Conservation (phyloP, 192 early-diverging fungal species). For the Pecoramyces ruminantium region DNA sequence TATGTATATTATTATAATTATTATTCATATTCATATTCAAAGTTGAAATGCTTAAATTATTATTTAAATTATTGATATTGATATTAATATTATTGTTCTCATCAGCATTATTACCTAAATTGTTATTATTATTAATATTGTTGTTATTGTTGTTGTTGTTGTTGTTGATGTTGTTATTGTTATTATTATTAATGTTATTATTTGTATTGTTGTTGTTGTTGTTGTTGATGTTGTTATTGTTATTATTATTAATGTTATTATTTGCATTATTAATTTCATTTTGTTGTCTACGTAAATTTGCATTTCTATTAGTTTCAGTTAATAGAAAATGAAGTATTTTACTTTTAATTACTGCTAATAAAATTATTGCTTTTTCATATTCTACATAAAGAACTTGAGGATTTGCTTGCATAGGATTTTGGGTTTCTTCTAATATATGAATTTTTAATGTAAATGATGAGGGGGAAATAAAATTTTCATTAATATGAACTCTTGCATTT, state of each 20-base stretch:
- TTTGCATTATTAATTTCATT: neutral
- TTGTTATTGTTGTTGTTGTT: no score
- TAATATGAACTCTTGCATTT: neutral
- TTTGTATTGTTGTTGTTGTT: neutral
- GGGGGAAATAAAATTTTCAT: neutral
- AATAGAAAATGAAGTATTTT: neutral
- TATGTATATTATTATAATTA: neutral
- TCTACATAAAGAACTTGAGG: neutral
- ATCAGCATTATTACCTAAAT: neutral
- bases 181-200: neutral
- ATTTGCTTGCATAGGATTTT: neutral
- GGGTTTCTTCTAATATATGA: neutral
- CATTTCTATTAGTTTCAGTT: neutral
- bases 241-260: neutral
- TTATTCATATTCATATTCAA: neutral
- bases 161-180: neutral
- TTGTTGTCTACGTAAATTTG: neutral
- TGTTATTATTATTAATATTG: no score
- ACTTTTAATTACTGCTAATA: neutral
- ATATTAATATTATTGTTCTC: neutral
- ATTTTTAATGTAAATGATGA: neutral
- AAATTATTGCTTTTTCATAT: neutral
- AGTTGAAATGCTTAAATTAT: neutral
- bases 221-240: neutral
- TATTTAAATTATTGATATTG: neutral